These are phyloP conservation scores for Pichia ethanolica DNA, from an alignment of 805 yeast genomes.

Conservation along the genomic window DNA sequence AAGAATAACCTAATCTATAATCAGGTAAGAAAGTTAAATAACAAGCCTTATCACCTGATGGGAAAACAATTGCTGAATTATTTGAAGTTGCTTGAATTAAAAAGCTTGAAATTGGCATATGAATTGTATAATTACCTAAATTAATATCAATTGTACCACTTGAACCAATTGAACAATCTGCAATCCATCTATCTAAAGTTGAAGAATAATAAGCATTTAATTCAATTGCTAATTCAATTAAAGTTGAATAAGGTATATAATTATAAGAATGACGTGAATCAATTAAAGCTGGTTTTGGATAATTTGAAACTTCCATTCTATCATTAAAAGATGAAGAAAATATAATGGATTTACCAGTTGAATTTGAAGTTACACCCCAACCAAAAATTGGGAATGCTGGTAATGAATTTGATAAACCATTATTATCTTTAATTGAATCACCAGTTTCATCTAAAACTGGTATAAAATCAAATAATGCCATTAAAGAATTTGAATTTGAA, in stretches of 20 bases:
- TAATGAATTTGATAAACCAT: constrained; percentile 14
- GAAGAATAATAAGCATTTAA: constrained; percentile 55
- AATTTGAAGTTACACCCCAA: constrained; percentile 32
- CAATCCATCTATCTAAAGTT: constrained; percentile 47
- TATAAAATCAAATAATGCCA: constrained; percentile 36
- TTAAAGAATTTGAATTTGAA: background rate
- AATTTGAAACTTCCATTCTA: constrained; percentile 29
- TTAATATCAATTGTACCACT: constrained; percentile 46
- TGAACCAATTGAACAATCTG: constrained; percentile 46
- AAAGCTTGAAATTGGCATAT: constrained; percentile 43
- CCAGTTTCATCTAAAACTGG: constrained; percentile 29
- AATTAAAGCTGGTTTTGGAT: constrained; percentile 45
- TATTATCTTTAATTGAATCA: constrained; percentile 3
- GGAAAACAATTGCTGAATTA: constrained; percentile 35
- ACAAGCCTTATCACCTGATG: constrained; percentile 54
- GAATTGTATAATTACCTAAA: constrained; percentile 45
- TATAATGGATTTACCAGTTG: constrained; percentile 20
- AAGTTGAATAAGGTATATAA: constrained; percentile 46
- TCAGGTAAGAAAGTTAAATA: constrained; percentile 44
- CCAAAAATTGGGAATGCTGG: constrained; percentile 44
- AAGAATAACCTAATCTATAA: constrained; percentile 38
- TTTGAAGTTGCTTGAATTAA: constrained; percentile 33
- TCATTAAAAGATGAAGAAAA: constrained; percentile 33
- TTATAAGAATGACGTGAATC: constrained; percentile 47
- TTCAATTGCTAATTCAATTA: constrained; percentile 61